Conservation (phyloP, 768 basidiomycete genomes). For the Tylopilus intermedius region DNA sequence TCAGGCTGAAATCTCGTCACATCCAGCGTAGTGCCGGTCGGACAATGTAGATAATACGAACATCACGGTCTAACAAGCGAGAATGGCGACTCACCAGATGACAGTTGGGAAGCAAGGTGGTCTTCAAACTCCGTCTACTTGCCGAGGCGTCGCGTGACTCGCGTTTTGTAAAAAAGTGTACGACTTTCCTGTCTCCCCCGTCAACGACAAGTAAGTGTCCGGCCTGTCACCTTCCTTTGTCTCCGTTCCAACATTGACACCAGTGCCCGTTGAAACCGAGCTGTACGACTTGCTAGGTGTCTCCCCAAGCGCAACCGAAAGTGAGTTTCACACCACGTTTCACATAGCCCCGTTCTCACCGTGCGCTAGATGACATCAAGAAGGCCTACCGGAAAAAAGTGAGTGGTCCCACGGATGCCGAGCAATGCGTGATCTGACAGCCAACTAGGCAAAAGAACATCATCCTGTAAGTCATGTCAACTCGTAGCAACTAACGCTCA, state of each 20-base stretch:
- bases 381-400: slow-evolving; percentile 94
- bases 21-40: slow-evolving; percentile 46
- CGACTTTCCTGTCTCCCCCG: slow-evolving; percentile 3
- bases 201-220: slow-evolving; percentile 26
- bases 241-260: slow-evolving; percentile 1
- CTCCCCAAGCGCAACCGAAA: slow-evolving; percentile 61
- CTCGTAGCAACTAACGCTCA: slow-evolving; percentile 3
- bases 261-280: slow-evolving; percentile 72
- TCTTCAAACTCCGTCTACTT: slow-evolving; percentile 31
- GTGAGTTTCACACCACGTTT: slow-evolving; percentile 35
- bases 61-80: slow-evolving; percentile 48
- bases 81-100: slow-evolving; percentile 18
- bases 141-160: slow-evolving; percentile 24
- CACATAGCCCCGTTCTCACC: slow-evolving; percentile 7
- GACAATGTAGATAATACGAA: slow-evolving; percentile 89
- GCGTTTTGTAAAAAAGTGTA: slow-evolving; percentile 26
- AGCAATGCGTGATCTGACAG: slow-evolving; percentile 11
- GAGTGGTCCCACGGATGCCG: slow-evolving; percentile 17
- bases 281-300: slow-evolving; percentile 87
- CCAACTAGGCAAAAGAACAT: slow-evolving; percentile 70
- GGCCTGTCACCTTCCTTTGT: not conserved
- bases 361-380: slow-evolving; percentile 71
- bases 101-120: not conserved
- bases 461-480: slow-evolving; percentile 62
- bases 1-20: slow-evolving; percentile 44